Evolutionary conservation across 2,329 filamentous ascomycete genomes (phyloP).

Genomic region (Cladosporium sp.): DNA sequence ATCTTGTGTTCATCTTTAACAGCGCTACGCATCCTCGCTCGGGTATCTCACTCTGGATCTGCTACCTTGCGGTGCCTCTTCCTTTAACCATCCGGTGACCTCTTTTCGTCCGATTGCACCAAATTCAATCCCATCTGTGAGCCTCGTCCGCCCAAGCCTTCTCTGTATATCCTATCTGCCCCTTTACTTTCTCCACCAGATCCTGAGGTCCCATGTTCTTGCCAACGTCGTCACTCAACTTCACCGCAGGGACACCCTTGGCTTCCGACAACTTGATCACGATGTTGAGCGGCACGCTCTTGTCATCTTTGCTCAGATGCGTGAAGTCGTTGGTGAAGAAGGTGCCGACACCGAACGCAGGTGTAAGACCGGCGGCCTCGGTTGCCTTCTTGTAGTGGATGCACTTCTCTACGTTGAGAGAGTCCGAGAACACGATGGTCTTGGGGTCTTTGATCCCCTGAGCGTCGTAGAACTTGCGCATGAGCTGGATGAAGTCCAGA

Average conservation of each 20-base stretch:
- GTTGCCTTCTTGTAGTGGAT: conserved; percentile 82
- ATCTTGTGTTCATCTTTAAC: too few species aligned
- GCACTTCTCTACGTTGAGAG: conserved; percentile 83
- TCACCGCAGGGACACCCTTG: conserved; percentile 73
- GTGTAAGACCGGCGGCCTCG: conserved; percentile 72
- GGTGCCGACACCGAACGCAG: conserved; percentile 90
- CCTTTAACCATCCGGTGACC: too few species aligned
- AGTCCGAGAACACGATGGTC: conserved; percentile 91
- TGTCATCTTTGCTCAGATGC: conserved; percentile 64
- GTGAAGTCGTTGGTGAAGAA: conserved; percentile 89
- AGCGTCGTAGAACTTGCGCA: conserved; percentile 73
- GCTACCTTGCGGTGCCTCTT: too few species aligned
- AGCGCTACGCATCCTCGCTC: too few species aligned
- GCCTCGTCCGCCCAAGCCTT: conserved; percentile 80
- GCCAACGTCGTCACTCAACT: conserved; percentile 79
- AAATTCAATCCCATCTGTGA: conserved; percentile 60
- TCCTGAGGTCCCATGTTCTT: conserved; percentile 89
- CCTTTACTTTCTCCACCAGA: conserved; percentile 77
- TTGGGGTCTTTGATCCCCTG: conserved; percentile 74
- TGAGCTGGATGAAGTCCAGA: conserved; percentile 67
- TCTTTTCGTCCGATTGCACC: too few species aligned
- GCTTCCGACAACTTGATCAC: conserved; percentile 95
- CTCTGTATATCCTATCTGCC: conserved; percentile 77
- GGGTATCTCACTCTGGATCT: too few species aligned
- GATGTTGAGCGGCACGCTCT: conserved; percentile 89